phyloP scores from a whole-genome alignment of 1,284 basidiomycete species.

The Ustilago cynodontis region DNA sequence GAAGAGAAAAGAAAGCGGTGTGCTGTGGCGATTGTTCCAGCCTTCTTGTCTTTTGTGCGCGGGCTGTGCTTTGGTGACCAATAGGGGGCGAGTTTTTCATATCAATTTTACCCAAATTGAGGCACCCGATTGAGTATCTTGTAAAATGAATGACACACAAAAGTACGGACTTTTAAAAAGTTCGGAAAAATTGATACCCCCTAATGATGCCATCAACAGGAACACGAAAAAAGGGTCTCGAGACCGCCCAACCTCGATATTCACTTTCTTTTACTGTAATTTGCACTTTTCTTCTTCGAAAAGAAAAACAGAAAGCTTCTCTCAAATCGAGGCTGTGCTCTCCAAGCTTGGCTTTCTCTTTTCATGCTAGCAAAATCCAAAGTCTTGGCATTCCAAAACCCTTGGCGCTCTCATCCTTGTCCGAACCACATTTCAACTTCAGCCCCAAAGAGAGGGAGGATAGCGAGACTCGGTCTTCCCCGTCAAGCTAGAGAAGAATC shows the following conservation, averaged over 20 bases:
- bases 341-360: background rate
- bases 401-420: slow-evolving; percentile 20
- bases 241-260: no score
- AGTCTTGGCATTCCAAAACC: slow-evolving; percentile 10
- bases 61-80: slow-evolving; percentile 5
- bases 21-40: background rate
- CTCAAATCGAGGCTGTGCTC: slow-evolving; percentile 43
- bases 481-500: no score
- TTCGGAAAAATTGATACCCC: no score
- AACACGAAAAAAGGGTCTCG: background rate
- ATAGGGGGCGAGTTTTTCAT: no score
- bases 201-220: no score
- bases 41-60: background rate
- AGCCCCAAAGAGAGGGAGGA: no score
- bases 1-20: background rate
- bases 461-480: background rate
- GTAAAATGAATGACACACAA: no score
- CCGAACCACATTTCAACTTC: slow-evolving; percentile 2
- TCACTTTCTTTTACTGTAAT: no score
- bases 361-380: background rate
- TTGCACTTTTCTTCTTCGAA: no score
- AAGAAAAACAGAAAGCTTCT: slow-evolving; percentile 21
- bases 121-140: no score
- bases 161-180: no score
- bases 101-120: no score